A percentile compares a stretch with the other conserved stretches of the same genome.
These are phyloP conservation scores for Hysterium pulicare DNA, from an alignment of 2,329 filamentous ascomycete genomes.

Conservation along the genomic window DNA sequence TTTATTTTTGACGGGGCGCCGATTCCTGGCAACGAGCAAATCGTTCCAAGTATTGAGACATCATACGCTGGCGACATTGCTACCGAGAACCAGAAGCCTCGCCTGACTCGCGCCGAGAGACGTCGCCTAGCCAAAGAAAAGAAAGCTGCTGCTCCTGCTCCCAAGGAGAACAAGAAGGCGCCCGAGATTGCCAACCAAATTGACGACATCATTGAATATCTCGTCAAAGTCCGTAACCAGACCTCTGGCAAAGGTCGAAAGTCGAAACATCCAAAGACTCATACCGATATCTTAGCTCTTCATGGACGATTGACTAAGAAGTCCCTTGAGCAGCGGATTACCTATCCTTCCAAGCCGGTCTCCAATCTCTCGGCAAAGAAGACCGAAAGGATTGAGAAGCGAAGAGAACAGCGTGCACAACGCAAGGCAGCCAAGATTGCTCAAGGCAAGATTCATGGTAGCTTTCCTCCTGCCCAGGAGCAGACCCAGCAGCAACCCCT, in stretches of 20 bases:
- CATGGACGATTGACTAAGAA: not conserved
- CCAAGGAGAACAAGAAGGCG: constrained; percentile 1
- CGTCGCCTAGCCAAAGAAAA: constrained; percentile 7
- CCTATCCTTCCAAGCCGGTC: not conserved
- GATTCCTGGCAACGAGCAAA: no score
- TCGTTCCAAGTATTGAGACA: not conserved
- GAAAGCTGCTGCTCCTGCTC: not conserved
- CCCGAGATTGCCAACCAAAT: not conserved
- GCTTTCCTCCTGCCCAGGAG: no score
- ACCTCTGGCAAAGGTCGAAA: not conserved
- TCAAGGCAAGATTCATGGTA: no score
- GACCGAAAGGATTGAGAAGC: not conserved
- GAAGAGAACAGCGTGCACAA: not conserved
- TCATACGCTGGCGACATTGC: not conserved
- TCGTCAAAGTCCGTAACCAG: not conserved
- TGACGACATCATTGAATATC: not conserved
- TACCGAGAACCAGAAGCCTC: constrained; percentile 3
- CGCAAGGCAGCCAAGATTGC: no score
- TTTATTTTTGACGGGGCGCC: no score
- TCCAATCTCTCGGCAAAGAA: not conserved
- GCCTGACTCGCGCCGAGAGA: constrained; percentile 11
- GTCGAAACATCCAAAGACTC: not conserved
- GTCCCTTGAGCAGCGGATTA: not conserved
- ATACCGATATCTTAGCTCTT: not conserved
- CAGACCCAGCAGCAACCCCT: no score